Percentiles rank a stretch among this genome's conserved stretches.
phyloP scores from a whole-genome alignment of 1,284 basidiomycete species.

The Fomitopsis schrenkii region DNA sequence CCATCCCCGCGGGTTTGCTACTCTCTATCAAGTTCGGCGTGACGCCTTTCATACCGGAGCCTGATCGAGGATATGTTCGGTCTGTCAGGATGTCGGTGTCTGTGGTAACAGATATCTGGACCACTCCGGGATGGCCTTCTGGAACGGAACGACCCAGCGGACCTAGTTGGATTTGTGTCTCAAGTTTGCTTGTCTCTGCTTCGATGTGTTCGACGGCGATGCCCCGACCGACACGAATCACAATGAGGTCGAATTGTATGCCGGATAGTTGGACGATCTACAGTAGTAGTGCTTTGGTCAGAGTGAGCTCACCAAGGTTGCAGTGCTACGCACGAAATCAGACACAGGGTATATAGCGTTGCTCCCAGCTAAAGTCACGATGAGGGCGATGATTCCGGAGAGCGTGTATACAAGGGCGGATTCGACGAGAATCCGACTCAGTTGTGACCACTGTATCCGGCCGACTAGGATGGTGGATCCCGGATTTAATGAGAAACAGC shows the following conservation, averaged over 20 bases:
- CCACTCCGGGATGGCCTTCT: no score
- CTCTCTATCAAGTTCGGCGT: no score
- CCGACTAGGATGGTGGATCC: background rate
- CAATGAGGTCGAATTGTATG: slow-evolving; percentile 37
- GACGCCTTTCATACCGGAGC: no score
- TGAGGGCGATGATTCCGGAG: slow-evolving; percentile 30
- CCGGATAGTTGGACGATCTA: slow-evolving; percentile 15
- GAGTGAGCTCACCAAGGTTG: background rate
- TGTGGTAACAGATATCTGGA: no score
- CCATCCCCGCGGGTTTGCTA: no score
- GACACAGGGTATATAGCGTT: slow-evolving; percentile 26
- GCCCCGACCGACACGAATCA: slow-evolving; percentile 14
- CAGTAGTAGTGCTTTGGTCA: background rate
- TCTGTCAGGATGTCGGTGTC: no score
- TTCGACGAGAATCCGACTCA: slow-evolving; percentile 32
- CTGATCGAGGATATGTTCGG: no score
- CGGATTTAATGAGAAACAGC: background rate
- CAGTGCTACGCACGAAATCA: background rate
- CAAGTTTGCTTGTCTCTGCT: background rate
- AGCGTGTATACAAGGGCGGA: slow-evolving; percentile 35
- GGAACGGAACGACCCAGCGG: no score
- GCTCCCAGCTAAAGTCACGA: slow-evolving; percentile 29
- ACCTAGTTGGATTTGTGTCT: no score
- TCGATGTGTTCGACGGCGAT: background rate
- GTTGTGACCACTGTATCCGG: background rate